Conservation (phyloP, 495 filamentous ascomycete genomes). For the Penicillium lividum region DNA sequence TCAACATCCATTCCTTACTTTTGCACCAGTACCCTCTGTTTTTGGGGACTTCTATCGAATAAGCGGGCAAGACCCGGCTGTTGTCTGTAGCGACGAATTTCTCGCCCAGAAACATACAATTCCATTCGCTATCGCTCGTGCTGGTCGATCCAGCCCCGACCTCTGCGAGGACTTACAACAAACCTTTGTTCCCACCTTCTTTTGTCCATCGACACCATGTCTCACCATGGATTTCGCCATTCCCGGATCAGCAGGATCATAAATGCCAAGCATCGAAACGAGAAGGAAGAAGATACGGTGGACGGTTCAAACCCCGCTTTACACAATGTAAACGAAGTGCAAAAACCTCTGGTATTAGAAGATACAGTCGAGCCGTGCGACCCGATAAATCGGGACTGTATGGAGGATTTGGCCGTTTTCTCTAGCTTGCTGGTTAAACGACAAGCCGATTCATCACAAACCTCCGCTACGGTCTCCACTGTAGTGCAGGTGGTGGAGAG, state of each 20-base stretch:
- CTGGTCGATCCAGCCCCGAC: slow-evolving; percentile 25
- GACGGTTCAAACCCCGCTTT: slow-evolving; percentile 9
- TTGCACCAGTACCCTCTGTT: not conserved
- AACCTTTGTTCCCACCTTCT: slow-evolving; percentile 1
- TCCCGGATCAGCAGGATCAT: slow-evolving; percentile 21
- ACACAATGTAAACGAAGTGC: not conserved
- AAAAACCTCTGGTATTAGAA: slow-evolving; percentile 1
- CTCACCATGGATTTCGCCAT: slow-evolving; percentile 28
- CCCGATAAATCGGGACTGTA: slow-evolving; percentile 13
- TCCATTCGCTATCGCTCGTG: slow-evolving; percentile 7
- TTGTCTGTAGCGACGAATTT: slow-evolving; percentile 2
- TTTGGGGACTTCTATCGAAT: slow-evolving; percentile 3
- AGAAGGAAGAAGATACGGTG: slow-evolving; percentile 8
- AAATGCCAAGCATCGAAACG: slow-evolving; percentile 19
- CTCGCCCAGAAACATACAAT: not conserved
- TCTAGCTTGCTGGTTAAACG: slow-evolving; percentile 17
- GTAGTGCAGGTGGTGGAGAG: slow-evolving; percentile 26
- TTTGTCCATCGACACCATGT: slow-evolving; percentile 18
- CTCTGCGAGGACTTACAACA: slow-evolving; percentile 23
- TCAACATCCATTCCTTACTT: slow-evolving; percentile 24
- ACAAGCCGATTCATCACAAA: slow-evolving; percentile 14
- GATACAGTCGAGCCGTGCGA: slow-evolving; percentile 17
- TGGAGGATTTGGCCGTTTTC: slow-evolving; percentile 5
- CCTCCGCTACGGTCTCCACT: slow-evolving; percentile 12
- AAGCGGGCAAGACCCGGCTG: slow-evolving; percentile 24